Evolutionary conservation across 78 protist genomes (phyloP), one percentile per base, ranked within the genome.

Genomic region (Andalucia godoyi): DNA sequence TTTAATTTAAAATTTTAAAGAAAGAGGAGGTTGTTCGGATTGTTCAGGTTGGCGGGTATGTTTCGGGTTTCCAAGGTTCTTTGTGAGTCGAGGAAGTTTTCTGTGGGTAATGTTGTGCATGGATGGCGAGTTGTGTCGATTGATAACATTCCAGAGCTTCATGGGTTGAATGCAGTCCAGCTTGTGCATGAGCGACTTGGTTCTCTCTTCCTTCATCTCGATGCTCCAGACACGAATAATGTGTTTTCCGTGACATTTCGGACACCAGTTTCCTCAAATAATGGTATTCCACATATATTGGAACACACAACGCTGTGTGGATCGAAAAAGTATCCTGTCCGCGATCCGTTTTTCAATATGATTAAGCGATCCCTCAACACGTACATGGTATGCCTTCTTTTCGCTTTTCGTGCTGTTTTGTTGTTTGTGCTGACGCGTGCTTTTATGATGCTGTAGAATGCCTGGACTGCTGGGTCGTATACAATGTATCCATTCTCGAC

Each of bases 281-380:
- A 73, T 0, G 97, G 97, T 27, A 79, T 87, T 30, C 66, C 92
- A 10, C 98, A 94, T 68, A 85, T 94, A 34, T 58, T 94, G 25
- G 98, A 94, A 51, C 98, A 94, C 65, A 77, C 90, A 10, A 72
- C 73, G 3, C 75, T 94, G 45, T 86, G 95, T 58, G 95, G 97
- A 2, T 85, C 93, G 2, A 50, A 72, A 17, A 65, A 66, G 37
- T 94, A 79, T 60, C 96, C 93, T 2, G 70, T 73, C 30, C 71
- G 89, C 21, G 95, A 88, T 37, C 95, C 93, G 25, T 90, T 94
- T 70, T 76, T 86, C 46, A 74, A 83, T 34, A 83, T 94, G 90
- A 57, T 78, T 21, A 74, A 77, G 54, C 57, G 72, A 9, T 76
- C 87, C 41, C 47, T 81, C 39, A 5, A 47, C 21, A 75, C 77